Evolutionary conservation across 441 rosid species (phyloP).

Genomic region (Pelargonium citronellum): DNA sequence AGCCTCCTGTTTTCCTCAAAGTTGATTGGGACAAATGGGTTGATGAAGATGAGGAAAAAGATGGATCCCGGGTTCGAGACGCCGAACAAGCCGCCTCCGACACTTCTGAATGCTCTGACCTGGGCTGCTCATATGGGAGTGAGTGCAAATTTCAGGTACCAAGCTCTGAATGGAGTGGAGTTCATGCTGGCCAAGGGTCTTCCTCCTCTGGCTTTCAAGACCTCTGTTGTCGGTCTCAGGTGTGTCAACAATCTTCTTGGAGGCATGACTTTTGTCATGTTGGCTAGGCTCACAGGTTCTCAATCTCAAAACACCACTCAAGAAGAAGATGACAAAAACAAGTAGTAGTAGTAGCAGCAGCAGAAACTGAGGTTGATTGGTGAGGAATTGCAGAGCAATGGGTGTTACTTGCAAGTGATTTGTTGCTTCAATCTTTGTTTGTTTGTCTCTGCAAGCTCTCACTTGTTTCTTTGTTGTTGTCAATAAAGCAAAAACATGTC

Average conservation of each 20-base stretch:
- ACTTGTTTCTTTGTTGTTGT: too few relatives aligned
- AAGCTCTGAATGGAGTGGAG: constrained; percentile 61
- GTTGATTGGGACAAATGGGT: constrained; percentile 83
- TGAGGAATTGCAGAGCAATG: too few relatives aligned
- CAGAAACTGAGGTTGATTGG: too few relatives aligned
- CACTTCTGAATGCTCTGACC: constrained; percentile 70
- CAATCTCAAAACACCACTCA: constrained; percentile 29
- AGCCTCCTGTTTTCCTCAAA: too few relatives aligned
- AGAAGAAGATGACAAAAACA: not conserved
- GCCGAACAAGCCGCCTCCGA: constrained; percentile 88
- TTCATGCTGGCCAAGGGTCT: constrained; percentile 42
- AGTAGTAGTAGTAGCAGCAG: too few relatives aligned
- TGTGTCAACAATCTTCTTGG: constrained; percentile 77
- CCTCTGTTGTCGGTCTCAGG: constrained; percentile 68
- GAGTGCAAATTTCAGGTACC: constrained; percentile 90
- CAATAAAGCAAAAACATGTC: too few relatives aligned
- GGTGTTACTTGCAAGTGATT: too few relatives aligned
- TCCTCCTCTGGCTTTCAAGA: constrained; percentile 58
- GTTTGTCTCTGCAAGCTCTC: too few relatives aligned
- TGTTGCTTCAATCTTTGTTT: too few relatives aligned
- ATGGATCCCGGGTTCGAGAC: constrained; percentile 89
- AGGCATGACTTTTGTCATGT: constrained; percentile 75
- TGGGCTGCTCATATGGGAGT: constrained; percentile 96
- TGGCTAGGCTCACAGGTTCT: constrained; percentile 89
- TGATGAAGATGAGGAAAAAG: constrained; percentile 81